Evolutionary conservation across 2,329 filamentous ascomycete genomes (phyloP), one percentile per base, ranked within the genome.

Genomic region (Fusarium decemcellulare): DNA sequence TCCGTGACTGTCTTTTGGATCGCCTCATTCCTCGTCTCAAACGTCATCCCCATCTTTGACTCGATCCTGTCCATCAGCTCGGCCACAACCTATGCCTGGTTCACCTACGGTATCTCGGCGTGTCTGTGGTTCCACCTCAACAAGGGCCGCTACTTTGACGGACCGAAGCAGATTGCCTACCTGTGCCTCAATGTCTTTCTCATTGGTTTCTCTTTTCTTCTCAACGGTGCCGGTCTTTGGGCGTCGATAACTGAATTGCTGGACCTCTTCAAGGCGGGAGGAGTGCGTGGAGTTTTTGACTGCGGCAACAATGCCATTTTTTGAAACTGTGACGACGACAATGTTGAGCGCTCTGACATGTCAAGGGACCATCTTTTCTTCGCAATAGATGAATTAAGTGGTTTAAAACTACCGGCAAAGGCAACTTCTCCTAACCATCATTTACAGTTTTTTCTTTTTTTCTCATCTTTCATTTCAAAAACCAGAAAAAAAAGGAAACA

Each of bases 41-140:
- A 71, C 47, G 66, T 64, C 32, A 70, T 72, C 39, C 70, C 70
- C 15, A 54, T 70, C 39, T 71, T 72, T 59, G 63, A 70, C 54
- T 70, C 67, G 4, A 72, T 72, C 44, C 46, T 72, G 8, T 54
- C 61, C 10, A 69, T 72, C 29, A 61, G 51, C 34, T 66, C 61
- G 2, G 65, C 67, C 5, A 68, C 64, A 3, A 65, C 63, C 15
- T 63, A 63, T 18, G 57, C 65, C 11, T 71, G 68, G 68, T 69
- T 66, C 37, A 69, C 63, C 34, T 69, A 60, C 27, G 63, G 68
- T 30, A 56, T 69, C 36, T 48, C 53, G 14, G 57, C 50, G 16
- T 30, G 67, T 4, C 46, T 70, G 32, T 67, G 56, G 67, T 54
- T 69, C 18, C 54, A 65, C 30, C 23, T 68, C 32, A 68, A 70